Evolutionary conservation across 2,329 filamentous ascomycete species (phyloP).

Genomic region (Trichoderma hamatum): DNA sequence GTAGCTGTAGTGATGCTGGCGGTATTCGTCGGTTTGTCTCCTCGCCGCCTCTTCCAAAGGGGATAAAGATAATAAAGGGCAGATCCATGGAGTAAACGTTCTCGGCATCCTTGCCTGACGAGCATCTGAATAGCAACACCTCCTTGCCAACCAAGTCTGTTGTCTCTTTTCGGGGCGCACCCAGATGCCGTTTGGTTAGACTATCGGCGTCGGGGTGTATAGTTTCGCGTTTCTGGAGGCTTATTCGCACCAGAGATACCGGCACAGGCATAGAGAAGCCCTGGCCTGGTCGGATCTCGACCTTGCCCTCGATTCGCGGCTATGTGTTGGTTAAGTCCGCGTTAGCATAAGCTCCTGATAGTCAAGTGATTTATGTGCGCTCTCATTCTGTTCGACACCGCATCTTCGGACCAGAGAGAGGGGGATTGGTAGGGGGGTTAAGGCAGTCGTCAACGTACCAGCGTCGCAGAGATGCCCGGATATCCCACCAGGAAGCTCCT

Average conservation of each 20-base stretch:
- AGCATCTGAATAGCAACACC: constrained; percentile 85
- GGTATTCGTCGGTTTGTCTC: constrained; percentile 89
- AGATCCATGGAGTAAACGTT: constrained; percentile 94
- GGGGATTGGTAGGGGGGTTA: neutral
- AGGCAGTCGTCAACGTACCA: constrained; percentile 64
- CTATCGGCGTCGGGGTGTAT: constrained; percentile 97
- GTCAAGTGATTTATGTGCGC: neutral
- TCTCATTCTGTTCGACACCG: neutral
- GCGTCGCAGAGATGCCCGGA: constrained; percentile 93
- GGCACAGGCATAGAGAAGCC: constrained; percentile 88
- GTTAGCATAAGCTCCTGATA: neutral
- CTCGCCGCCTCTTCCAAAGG: constrained; percentile 87
- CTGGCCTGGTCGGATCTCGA: constrained; percentile 86
- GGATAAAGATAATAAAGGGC: constrained; percentile 96
- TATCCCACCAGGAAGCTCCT: constrained; percentile 96
- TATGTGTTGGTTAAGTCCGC: constrained; percentile 42
- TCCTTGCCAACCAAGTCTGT: constrained; percentile 95
- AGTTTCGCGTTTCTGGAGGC: constrained; percentile 87
- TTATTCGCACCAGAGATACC: constrained; percentile 92
- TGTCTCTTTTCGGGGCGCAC: constrained; percentile 86
- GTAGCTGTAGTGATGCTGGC: constrained; percentile 86
- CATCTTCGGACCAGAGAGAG: neutral
- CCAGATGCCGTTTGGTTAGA: constrained; percentile 86
- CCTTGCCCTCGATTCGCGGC: constrained; percentile 97
- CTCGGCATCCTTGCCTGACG: constrained; percentile 81